A percentile compares a stretch with the other conserved stretches of the same genome.
Conservation (phyloP, 129 eudicot species). For the Arctium minus region DNA sequence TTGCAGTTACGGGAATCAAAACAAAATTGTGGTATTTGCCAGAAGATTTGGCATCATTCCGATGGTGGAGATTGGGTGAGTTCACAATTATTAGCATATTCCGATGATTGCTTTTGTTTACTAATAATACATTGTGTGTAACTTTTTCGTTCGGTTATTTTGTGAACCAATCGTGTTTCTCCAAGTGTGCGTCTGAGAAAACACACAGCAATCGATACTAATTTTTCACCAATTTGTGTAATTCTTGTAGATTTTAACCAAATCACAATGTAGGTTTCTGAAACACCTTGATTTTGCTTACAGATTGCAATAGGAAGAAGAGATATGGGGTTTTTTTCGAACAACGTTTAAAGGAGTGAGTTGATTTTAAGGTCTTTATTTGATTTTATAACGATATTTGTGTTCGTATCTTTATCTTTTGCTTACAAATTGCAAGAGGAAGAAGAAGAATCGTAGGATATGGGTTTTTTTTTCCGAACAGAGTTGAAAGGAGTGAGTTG, state of each 20-base stretch:
- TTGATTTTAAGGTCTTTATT: too few relatives aligned
- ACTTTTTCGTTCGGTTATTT: conserved; percentile 7
- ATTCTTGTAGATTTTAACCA: background rate
- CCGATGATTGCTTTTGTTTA: background rate
- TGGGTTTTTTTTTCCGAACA: conserved; percentile 37
- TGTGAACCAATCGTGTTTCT: conserved; percentile 41
- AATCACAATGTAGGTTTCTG: conserved; percentile 17
- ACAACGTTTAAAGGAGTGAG: too few relatives aligned
- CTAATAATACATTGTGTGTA: background rate
- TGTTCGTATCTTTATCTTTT: too few relatives aligned
- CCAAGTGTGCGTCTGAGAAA: conserved; percentile 4
- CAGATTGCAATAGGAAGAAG: conserved; percentile 1
- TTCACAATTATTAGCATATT: conserved; percentile 3
- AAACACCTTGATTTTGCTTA: conserved; percentile 5
- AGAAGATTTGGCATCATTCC: conserved; percentile 94
- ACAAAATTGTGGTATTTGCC: conserved; percentile 91
- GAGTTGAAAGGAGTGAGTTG: conserved; percentile 60
- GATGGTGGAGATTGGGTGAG: conserved; percentile 97
- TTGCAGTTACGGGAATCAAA: conserved; percentile 69
- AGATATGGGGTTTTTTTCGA: conserved; percentile 65
- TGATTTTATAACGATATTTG: too few relatives aligned
- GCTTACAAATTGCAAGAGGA: too few relatives aligned
- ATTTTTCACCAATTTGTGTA: too few relatives aligned
- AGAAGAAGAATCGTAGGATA: too few relatives aligned
- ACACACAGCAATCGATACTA: too few relatives aligned